Base-by-base conservation (phyloP, 495 filamentous ascomycete species). In the Haplographium delicatum region DNA sequence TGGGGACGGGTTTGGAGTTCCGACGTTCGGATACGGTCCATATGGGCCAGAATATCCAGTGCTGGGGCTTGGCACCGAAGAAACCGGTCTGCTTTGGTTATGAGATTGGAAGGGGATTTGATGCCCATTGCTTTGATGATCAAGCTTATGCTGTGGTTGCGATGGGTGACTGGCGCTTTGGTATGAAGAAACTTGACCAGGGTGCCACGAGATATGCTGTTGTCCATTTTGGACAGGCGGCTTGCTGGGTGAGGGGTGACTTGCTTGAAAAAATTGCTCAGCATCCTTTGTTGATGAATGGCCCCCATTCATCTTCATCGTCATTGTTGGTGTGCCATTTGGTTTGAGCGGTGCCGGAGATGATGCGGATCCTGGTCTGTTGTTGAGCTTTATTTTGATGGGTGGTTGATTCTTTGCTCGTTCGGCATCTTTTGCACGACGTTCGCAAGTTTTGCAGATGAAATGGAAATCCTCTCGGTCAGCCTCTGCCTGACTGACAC, bases 401-500 rank as follows among this genome's bases (percentile, higher is more conserved):
- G 62, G 41, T 68, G 86, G 68, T 24, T 65, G 68, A 13, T 64
- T 63, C 40, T 72, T 69, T 10, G 61, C 66, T 45, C 52, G 60
- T 47, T 76, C 79, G 11, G 77, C 72, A 35, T 82, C 81, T 54
- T 83, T 76, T 47, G 79, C 82, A 33, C 79, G 81, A 38, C 75
- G 75, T 58, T 79, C 79, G 68, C 93, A 98, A 41, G 81, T 78
- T 19, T 72, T 72, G 68, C 93, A 98, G 44, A 96, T 70, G 63
- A 95, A 96, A 47, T 88, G 83, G 62, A 95, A 96, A 57, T 94
- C 85, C 10, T 91, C 87, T 38, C 81, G 72, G 45, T 95, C 89
- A 5, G 88, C 91, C 49, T 88, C 84, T 38, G 74, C 72, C 50
- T 88, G 76, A 9, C 74, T 75, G 50, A 97, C 86, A 25, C 82